A percentile compares a stretch with the other conserved stretches of the same genome.
These are phyloP conservation scores for Neofusicoccum sp. DNA, from an alignment of 2,329 filamentous ascomycete species.

Conservation along the genomic window DNA sequence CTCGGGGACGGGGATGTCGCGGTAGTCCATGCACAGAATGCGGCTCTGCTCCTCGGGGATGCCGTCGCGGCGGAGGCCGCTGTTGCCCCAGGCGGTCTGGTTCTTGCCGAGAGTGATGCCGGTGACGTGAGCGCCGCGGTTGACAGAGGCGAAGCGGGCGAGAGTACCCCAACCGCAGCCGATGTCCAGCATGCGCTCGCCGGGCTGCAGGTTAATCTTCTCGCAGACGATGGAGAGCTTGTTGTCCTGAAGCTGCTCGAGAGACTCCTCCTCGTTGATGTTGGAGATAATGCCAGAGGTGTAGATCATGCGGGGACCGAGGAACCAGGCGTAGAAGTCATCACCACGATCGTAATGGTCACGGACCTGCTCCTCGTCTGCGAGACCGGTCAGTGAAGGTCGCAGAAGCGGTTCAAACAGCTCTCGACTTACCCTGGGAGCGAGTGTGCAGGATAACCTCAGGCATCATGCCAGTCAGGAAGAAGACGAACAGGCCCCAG, in stretches of 20 bases:
- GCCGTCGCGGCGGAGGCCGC: slow-evolving; percentile 75
- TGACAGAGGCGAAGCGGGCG: slow-evolving; percentile 84
- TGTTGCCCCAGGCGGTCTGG: slow-evolving; percentile 96
- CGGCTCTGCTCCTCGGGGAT: slow-evolving; percentile 84
- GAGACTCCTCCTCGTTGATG: slow-evolving; percentile 78
- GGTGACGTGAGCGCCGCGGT: slow-evolving; percentile 82
- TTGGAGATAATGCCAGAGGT: slow-evolving; percentile 93
- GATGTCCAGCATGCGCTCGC: slow-evolving; percentile 85
- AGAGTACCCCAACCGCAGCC: slow-evolving; percentile 98
- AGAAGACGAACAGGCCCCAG: slow-evolving; percentile 77
- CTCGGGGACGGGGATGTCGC: slow-evolving; percentile 79
- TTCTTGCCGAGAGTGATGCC: slow-evolving; percentile 94
- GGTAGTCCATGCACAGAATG: slow-evolving; percentile 95
- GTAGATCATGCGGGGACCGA: slow-evolving; percentile 98
- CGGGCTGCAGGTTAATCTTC: slow-evolving; percentile 82
- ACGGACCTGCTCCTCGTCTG: slow-evolving; percentile 95
- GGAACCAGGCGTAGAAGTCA: slow-evolving; percentile 98
- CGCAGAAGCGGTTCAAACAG: background rate
- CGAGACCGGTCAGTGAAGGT: background rate
- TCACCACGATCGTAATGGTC: slow-evolving; percentile 97
- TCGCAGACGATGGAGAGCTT: slow-evolving; percentile 94
- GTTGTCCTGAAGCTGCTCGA: slow-evolving; percentile 97
- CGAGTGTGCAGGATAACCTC: slow-evolving; percentile 91
- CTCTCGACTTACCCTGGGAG: slow-evolving; percentile 65
- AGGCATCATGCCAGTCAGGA: slow-evolving; percentile 82